These are phyloP conservation scores for Paramecium sonneborni DNA, from an alignment of 73 alveolate species.

Conservation along the genomic window DNA sequence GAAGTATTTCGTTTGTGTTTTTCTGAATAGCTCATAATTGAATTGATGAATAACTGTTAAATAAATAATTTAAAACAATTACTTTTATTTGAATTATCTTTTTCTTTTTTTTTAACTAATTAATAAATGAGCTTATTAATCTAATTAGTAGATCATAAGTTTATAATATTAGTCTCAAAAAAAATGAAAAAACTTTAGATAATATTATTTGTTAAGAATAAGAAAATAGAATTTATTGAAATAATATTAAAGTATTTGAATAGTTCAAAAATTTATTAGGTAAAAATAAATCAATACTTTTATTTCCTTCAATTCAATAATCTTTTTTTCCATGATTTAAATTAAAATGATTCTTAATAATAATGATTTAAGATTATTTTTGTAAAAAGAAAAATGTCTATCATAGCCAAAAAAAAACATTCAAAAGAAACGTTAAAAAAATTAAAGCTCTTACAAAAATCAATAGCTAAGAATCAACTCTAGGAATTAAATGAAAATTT, in stretches of 20 bases:
- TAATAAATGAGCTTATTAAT: too few species aligned
- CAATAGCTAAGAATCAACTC: not conserved
- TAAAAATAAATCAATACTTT: not conserved
- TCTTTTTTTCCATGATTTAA: not conserved
- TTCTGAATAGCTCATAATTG: slow-evolving; percentile 9
- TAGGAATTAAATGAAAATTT: not conserved
- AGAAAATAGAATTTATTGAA: too few species aligned
- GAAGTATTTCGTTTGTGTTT: slow-evolving; percentile 1
- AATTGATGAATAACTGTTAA: not conserved
- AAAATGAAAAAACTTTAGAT: too few species aligned
- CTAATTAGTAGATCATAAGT: too few species aligned
- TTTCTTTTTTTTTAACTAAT: too few species aligned
- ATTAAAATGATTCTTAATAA: not conserved
- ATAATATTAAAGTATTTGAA: not conserved
- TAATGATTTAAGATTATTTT: not conserved
- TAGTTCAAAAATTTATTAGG: not conserved
- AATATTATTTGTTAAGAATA: too few species aligned
- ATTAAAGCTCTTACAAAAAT: not conserved
- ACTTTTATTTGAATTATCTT: too few species aligned
- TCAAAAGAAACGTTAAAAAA: not conserved
- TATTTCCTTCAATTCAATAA: not conserved
- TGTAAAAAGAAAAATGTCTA: not conserved
- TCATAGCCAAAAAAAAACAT: not conserved
- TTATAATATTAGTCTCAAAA: too few species aligned
- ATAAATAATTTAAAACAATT: not conserved